Evolutionary conservation across 2,329 filamentous ascomycete species (phyloP).

Genomic region (Alternaria solani): DNA sequence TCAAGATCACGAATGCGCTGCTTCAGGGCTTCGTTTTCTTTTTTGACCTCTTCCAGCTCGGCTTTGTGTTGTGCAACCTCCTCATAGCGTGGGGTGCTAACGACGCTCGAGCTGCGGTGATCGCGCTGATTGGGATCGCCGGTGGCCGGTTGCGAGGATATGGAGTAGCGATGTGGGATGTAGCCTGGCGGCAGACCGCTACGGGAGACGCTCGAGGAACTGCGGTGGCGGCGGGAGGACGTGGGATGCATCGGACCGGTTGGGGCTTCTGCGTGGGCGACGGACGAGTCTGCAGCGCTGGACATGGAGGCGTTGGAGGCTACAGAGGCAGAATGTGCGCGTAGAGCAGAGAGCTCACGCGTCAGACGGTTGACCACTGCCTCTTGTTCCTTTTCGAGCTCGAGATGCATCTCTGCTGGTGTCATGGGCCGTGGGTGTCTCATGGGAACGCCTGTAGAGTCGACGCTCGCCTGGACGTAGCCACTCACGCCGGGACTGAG

Average conservation of each 20-base stretch:
- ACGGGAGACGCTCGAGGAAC: slow-evolving; percentile 62
- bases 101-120: slow-evolving; percentile 42
- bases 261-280: slow-evolving; percentile 51
- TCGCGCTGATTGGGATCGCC: slow-evolving; percentile 33
- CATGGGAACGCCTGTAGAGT: slow-evolving; percentile 68
- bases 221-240: slow-evolving; percentile 64
- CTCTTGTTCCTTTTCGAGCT: slow-evolving; percentile 95
- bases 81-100: slow-evolving; percentile 52
- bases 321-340: slow-evolving; percentile 70
- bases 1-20: slow-evolving; percentile 59
- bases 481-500: slow-evolving; percentile 44
- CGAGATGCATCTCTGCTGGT: slow-evolving; percentile 83
- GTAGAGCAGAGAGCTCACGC: slow-evolving; percentile 85
- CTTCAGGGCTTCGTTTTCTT: slow-evolving; percentile 58
- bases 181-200: slow-evolving; percentile 32
- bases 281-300: slow-evolving; percentile 58
- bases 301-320: slow-evolving; percentile 59
- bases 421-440: slow-evolving; percentile 89
- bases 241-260: slow-evolving; percentile 61
- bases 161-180: slow-evolving; percentile 43
- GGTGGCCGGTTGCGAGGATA: slow-evolving; percentile 41
- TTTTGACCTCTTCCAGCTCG: slow-evolving; percentile 60
- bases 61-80: slow-evolving; percentile 55
- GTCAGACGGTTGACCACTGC: slow-evolving; percentile 93
- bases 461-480: slow-evolving; percentile 34